Percentiles rank a stretch among this genome's conserved stretches.
Conservation (phyloP, 352 stramenopile species). For the Pythium folliculosum region DNA sequence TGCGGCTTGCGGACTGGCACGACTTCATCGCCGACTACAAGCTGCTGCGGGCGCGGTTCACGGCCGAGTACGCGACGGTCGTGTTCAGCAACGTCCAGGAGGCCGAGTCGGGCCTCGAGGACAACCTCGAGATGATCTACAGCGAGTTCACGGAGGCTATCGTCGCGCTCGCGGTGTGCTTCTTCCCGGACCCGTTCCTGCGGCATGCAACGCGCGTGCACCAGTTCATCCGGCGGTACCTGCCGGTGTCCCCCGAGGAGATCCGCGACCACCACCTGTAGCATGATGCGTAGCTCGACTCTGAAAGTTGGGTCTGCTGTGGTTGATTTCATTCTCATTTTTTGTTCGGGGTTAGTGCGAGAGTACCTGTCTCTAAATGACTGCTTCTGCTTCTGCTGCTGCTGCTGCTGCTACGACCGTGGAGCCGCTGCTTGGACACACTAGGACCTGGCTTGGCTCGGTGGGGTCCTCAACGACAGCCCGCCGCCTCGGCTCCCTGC, state of each 20-base stretch:
- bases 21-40: constrained; percentile 75
- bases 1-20: constrained; percentile 69
- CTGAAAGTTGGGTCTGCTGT: no score
- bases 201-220: constrained; percentile 50
- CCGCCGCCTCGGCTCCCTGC: background rate
- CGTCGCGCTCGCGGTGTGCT: constrained; percentile 51
- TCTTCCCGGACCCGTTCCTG: constrained; percentile 69
- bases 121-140: constrained; percentile 74
- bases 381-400: background rate
- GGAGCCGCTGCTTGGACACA: background rate
- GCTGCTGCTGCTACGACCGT: background rate
- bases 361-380: constrained; percentile 24
- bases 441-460: no score
- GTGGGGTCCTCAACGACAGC: no score
- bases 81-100: constrained; percentile 76
- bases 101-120: constrained; percentile 34
- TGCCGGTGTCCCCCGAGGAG: constrained; percentile 66
- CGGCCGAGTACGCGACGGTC: constrained; percentile 47
- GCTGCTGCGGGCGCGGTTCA: constrained; percentile 60
- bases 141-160: constrained; percentile 74
- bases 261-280: constrained; percentile 37
- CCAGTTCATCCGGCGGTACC: constrained; percentile 73
- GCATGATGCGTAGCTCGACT: background rate
- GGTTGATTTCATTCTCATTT: no score
- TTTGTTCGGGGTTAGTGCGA: constrained; percentile 7